phyloP scores from a whole-genome alignment of 2,329 filamentous ascomycete species.

The Anthostomella pinea region DNA sequence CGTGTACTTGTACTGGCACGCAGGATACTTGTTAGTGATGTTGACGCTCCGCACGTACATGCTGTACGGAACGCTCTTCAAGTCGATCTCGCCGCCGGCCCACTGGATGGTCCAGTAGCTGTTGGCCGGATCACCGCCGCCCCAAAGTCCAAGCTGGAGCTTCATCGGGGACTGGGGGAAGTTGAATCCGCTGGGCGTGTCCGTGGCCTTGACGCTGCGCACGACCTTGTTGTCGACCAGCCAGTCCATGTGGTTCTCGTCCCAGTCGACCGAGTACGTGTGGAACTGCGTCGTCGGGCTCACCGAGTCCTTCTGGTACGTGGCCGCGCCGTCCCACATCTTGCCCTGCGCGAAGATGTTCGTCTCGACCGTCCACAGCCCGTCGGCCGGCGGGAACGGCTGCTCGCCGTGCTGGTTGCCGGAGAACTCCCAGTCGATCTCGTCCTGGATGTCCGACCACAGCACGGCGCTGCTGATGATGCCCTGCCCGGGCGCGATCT shows the following conservation, averaged over 20 bases:
- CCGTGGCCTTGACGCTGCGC: constrained; percentile 23
- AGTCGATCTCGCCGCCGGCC: constrained; percentile 31
- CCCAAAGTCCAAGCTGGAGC: constrained; percentile 32
- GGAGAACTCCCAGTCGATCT: constrained; percentile 33
- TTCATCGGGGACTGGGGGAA: constrained; percentile 33
- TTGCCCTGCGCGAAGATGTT: constrained; percentile 29
- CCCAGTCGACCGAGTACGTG: constrained; percentile 34
- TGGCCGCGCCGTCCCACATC: constrained; percentile 30
- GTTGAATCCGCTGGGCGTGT: constrained; percentile 22
- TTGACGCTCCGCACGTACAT: constrained; percentile 32
- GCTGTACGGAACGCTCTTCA: constrained; percentile 26
- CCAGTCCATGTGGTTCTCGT: constrained; percentile 28
- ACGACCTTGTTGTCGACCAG: constrained; percentile 29
- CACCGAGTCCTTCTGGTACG: constrained; percentile 25
- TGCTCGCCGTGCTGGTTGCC: constrained; percentile 30
- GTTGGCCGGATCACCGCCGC: constrained; percentile 29
- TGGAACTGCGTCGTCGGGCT: constrained; percentile 30
- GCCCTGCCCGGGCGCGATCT: constrained; percentile 30
- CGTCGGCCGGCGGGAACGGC: constrained; percentile 29
- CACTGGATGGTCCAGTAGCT: constrained; percentile 30
- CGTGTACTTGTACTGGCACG: constrained; percentile 29
- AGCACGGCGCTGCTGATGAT: constrained; percentile 28
- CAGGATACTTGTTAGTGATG: constrained; percentile 33
- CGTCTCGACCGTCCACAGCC: constrained; percentile 25
- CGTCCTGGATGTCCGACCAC: constrained; percentile 32